Percentiles rank a stretch among this genome's conserved stretches.
These are phyloP conservation scores for Xylaria castorea DNA, from an alignment of 495 filamentous ascomycete species.

Conservation along the genomic window DNA sequence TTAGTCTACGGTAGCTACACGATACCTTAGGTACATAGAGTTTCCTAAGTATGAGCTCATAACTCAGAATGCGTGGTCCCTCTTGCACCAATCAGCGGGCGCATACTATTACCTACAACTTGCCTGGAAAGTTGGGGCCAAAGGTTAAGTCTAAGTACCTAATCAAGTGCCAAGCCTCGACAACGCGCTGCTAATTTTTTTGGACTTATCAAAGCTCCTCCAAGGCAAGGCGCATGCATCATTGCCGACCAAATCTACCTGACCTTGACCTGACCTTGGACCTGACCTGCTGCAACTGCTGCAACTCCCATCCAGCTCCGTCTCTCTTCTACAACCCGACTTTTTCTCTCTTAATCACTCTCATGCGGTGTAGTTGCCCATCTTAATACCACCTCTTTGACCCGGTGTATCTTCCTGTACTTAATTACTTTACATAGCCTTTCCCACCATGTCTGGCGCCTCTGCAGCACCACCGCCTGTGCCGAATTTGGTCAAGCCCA, in stretches of 20 bases:
- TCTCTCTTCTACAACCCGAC: neutral
- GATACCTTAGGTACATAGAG: neutral
- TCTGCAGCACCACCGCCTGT: slow-evolving; percentile 49
- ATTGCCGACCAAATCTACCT: slow-evolving; percentile 18
- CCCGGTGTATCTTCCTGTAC: neutral
- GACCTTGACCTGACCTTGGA: neutral
- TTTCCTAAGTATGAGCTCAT: neutral
- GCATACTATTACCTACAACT: neutral
- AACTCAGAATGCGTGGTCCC: neutral
- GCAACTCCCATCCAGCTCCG: neutral
- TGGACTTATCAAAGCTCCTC: slow-evolving; percentile 21
- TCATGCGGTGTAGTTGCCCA: neutral
- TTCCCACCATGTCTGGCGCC: slow-evolving; percentile 49
- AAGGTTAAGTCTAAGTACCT: too few species aligned
- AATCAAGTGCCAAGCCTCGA: slow-evolving; percentile 21
- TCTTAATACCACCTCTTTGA: neutral
- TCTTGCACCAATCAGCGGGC: slow-evolving; percentile 17
- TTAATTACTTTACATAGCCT: neutral
- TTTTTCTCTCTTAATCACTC: neutral
- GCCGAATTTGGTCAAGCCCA: slow-evolving; percentile 45
- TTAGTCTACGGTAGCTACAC: neutral
- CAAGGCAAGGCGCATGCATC: slow-evolving; percentile 29
- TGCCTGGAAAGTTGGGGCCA: neutral
- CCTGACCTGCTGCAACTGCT: neutral
- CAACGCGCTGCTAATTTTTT: slow-evolving; percentile 31